Evolutionary conservation across 768 basidiomycete genomes (phyloP).

Genomic region (Russula vinacea): DNA sequence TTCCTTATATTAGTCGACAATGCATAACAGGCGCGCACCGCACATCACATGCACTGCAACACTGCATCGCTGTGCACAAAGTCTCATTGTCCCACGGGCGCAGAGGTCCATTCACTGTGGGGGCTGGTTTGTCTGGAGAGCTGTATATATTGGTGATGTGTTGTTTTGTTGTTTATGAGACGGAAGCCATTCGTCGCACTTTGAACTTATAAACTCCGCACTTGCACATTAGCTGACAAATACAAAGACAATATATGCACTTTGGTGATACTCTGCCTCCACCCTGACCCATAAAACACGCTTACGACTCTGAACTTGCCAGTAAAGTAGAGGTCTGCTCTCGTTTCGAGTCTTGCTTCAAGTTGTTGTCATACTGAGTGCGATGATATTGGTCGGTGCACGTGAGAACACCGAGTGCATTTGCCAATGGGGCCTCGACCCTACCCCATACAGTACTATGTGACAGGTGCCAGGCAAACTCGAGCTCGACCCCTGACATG

Average conservation of each 20-base stretch:
- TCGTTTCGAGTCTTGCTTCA: background rate
- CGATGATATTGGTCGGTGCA: background rate
- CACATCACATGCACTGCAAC: constrained; percentile 24
- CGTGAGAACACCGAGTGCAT: background rate
- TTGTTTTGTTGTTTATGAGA: background rate
- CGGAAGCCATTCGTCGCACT: background rate
- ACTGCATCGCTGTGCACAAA: constrained; percentile 9
- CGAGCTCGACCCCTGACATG: background rate
- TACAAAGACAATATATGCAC: background rate
- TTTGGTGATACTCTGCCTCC: background rate
- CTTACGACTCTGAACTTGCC: background rate
- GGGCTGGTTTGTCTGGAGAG: background rate
- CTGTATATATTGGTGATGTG: background rate
- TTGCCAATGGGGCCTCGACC: too few relatives aligned
- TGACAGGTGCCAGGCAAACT: background rate
- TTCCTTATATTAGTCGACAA: constrained; percentile 14
- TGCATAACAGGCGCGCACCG: constrained; percentile 5
- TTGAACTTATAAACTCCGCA: constrained; percentile 3
- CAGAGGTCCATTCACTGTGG: background rate
- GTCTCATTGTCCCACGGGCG: background rate
- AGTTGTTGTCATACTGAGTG: background rate
- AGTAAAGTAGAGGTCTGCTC: background rate
- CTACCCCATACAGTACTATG: background rate
- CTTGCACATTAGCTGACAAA: background rate
- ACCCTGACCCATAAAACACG: background rate